phyloP scores from a whole-genome alignment of 305 asterid genomes.

The Euphrasia arctica region DNA sequence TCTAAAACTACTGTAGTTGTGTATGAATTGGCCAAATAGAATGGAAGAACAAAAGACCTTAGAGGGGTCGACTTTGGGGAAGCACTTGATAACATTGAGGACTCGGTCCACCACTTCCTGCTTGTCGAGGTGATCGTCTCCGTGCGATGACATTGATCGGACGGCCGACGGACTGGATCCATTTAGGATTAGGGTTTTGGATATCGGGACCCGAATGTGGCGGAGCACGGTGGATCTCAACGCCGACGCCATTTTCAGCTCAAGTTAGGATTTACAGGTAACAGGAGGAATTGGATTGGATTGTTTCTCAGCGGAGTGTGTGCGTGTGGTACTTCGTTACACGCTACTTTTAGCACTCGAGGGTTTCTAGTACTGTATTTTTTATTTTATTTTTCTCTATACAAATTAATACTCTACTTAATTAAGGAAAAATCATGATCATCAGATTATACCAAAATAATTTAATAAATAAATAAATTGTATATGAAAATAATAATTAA shows the following conservation, averaged over 20 bases:
- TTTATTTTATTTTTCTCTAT: too few relatives aligned
- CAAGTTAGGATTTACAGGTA: neutral
- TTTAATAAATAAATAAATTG: too few relatives aligned
- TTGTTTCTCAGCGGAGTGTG: too few relatives aligned
- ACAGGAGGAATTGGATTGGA: too few relatives aligned
- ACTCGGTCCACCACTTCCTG: slow-evolving; percentile 60
- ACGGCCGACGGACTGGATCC: slow-evolving; percentile 45
- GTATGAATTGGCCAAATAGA: neutral
- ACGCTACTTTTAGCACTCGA: too few relatives aligned
- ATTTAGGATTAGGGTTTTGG: slow-evolving; percentile 30
- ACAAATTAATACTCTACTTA: too few relatives aligned
- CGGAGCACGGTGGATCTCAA: slow-evolving; percentile 67
- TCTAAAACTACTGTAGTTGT: neutral
- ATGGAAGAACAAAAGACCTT: slow-evolving; percentile 40
- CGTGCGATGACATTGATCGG: slow-evolving; percentile 81
- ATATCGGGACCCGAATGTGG: slow-evolving; percentile 51
- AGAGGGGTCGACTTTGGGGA: slow-evolving; percentile 82
- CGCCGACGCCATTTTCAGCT: slow-evolving; percentile 69
- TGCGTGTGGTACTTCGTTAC: too few relatives aligned
- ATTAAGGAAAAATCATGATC: too few relatives aligned
- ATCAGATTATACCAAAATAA: too few relatives aligned
- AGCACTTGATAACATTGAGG: slow-evolving; percentile 72
- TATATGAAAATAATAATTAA: too few relatives aligned
- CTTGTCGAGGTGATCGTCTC: slow-evolving; percentile 75
- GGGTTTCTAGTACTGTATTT: too few relatives aligned